Conservation (phyloP, 163 green algal species). For the Volvox carteri region DNA sequence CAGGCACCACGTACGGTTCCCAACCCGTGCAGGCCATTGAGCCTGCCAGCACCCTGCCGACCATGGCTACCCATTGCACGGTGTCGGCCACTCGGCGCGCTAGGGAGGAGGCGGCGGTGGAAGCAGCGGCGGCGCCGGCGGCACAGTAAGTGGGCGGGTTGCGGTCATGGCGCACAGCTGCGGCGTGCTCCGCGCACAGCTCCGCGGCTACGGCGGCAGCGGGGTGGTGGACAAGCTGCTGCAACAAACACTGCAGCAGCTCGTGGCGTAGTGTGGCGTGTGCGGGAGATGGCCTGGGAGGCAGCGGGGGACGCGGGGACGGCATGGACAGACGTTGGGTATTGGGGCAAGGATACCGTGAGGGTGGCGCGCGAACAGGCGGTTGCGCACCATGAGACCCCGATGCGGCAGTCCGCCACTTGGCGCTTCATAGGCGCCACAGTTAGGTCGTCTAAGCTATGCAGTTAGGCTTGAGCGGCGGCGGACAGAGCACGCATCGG, state of each 20-base stretch:
- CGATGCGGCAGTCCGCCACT: no score
- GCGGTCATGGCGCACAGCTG: conserved; percentile 50
- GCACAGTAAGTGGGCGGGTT: not conserved
- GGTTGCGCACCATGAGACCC: no score
- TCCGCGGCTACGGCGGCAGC: conserved; percentile 24
- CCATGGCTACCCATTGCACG: conserved; percentile 43
- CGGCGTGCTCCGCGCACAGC: conserved; percentile 15
- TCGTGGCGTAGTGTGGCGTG: conserved; percentile 52
- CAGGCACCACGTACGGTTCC: conserved; percentile 44
- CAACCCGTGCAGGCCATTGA: conserved; percentile 3
- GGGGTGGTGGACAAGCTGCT: conserved; percentile 39
- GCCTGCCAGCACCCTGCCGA: not conserved
- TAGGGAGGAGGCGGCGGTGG: not conserved
- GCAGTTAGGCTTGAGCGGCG: no score
- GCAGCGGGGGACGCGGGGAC: no score
- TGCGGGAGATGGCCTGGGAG: not conserved
- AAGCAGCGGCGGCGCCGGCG: not conserved
- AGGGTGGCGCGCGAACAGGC: not conserved
- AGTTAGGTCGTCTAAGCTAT: no score
- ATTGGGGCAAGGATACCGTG: not conserved
- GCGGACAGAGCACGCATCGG: no score
- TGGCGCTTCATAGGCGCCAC: no score
- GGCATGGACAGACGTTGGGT: no score
- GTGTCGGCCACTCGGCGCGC: not conserved
- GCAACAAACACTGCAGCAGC: conserved; percentile 48